phyloP scores from a whole-genome alignment of 2,329 filamentous ascomycete species.

The Ascochyta rabiei region DNA sequence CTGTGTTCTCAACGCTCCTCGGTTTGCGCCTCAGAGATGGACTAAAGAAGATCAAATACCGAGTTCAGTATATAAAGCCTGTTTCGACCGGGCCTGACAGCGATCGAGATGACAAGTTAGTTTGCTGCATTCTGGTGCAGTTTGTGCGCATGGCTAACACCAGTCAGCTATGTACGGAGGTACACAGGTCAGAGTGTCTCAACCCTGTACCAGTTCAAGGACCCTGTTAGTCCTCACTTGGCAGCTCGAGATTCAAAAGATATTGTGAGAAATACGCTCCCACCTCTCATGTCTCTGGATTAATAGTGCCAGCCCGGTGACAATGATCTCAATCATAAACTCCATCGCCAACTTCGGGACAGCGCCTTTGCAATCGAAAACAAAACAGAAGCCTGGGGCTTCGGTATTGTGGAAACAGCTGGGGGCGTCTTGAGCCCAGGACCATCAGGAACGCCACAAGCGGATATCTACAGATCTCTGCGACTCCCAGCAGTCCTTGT shows the following conservation, averaged over 20 bases:
- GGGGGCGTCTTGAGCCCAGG: slow-evolving; percentile 81
- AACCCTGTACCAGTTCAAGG: slow-evolving; percentile 73
- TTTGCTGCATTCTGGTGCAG: background rate
- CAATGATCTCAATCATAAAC: slow-evolving; percentile 26
- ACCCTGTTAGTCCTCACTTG: slow-evolving; percentile 78
- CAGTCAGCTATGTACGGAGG: slow-evolving; percentile 64
- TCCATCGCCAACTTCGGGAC: slow-evolving; percentile 24
- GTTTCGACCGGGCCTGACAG: slow-evolving; percentile 75
- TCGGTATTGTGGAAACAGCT: slow-evolving; percentile 77
- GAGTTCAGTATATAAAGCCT: slow-evolving; percentile 75
- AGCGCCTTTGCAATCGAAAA: slow-evolving; percentile 12
- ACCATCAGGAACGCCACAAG: slow-evolving; percentile 77
- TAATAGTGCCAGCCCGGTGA: slow-evolving; percentile 28
- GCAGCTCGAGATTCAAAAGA: slow-evolving; percentile 58
- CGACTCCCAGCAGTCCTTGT: slow-evolving; percentile 76
- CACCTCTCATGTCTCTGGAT: slow-evolving; percentile 4
- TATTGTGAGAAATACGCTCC: slow-evolving; percentile 24
- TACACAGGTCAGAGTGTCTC: slow-evolving; percentile 64
- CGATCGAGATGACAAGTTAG: slow-evolving; percentile 73
- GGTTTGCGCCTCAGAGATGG: slow-evolving; percentile 59
- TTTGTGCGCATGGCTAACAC: background rate
- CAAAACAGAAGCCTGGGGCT: slow-evolving; percentile 13
- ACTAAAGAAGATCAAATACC: slow-evolving; percentile 29
- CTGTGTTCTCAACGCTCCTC: slow-evolving; percentile 75
- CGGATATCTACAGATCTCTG: slow-evolving; percentile 76